Base-by-base conservation (phyloP, 2,329 filamentous ascomycete genomes). In the Xylaria sp. region DNA sequence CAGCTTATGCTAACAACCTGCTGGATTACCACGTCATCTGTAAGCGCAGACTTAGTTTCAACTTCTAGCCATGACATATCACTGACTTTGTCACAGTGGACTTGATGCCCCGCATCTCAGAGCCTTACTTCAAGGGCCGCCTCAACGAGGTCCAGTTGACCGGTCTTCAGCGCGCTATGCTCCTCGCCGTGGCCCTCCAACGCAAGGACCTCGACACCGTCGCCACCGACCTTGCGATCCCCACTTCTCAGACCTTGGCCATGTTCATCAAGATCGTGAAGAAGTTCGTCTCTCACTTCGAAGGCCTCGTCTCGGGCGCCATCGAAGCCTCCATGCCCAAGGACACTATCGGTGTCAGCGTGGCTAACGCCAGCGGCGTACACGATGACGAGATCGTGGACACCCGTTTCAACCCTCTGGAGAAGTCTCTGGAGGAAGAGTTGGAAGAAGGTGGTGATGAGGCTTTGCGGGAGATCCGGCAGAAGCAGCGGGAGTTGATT, bases 211-310 rank as follows among this genome's bases (percentile, higher is more conserved):
- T 99, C 34, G 90, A 94, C 11, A 83, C 84, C 10, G 77, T 97
- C 7, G 88, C 92, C 63, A 85, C 87, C 63, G 94, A 99, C 70
- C 76, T 96, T 2, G 82, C 81, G 6, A 76, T 97, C 4, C 85
- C 84, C 0, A 82, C 85, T 2, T 88, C 86, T 50, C 94, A 97
- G 76, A 79, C 97, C 2, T 80, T 99, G 63, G 92, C 93, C 62
- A 96, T 97, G 89, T 97, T 99, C 75, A 91, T 96, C 73, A 99
- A 99, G 80, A 89, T 96, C 62, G 82, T 97, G 61, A 86, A 92
- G 65, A 97, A 97, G 78, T 83, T 96, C 46, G 89, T 89, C 2
- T 80, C 83, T 2, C 84, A 92, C 71, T 94, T 99, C 75, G 84
- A 86, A 37, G 78, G 81, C 2, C 76, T 97, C 0, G 81, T 97